A percentile compares a stretch with the other conserved stretches of the same genome.
Evolutionary conservation across 1,284 basidiomycete genomes (phyloP).

Genomic region (Wolfiporia cocos): DNA sequence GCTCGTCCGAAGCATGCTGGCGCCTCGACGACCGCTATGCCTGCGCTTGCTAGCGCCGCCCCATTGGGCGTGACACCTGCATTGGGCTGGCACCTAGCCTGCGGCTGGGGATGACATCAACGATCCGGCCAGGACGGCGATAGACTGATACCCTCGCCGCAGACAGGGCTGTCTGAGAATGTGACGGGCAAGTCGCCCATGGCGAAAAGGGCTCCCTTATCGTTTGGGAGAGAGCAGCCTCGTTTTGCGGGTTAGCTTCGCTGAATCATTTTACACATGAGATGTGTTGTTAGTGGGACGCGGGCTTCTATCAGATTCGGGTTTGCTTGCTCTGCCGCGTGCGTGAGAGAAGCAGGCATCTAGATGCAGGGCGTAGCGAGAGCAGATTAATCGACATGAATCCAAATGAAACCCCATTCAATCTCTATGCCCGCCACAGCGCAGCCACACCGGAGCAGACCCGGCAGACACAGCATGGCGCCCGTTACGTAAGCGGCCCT

Average conservation of each 20-base stretch:
- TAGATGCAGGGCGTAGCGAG: too few relatives aligned
- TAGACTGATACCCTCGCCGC: background rate
- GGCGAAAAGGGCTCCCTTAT: constrained; percentile 5
- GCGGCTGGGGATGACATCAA: background rate
- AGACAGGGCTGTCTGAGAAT: constrained; percentile 2
- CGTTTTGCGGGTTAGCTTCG: constrained; percentile 4
- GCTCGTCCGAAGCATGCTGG: too few relatives aligned
- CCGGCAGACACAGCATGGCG: too few relatives aligned
- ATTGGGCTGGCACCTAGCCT: background rate
- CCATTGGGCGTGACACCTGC: background rate
- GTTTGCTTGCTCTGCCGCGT: constrained; percentile 3
- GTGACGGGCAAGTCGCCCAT: constrained; percentile 1
- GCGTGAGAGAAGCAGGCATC: too few relatives aligned
- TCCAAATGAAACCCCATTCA: too few relatives aligned
- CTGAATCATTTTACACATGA: constrained; percentile 9
- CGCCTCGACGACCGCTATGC: too few relatives aligned
- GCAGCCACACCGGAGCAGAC: too few relatives aligned
- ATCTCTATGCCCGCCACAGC: too few relatives aligned
- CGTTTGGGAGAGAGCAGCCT: background rate
- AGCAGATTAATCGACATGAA: too few relatives aligned
- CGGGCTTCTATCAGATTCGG: constrained; percentile 15
- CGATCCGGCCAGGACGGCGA: background rate
- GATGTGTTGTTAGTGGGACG: constrained; percentile 13
- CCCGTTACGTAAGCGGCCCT: constrained; percentile 15
- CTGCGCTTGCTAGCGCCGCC: too few relatives aligned